Base-by-base conservation (phyloP, 108 stramenopile species). In the Pseudonitzschia multiseries region DNA sequence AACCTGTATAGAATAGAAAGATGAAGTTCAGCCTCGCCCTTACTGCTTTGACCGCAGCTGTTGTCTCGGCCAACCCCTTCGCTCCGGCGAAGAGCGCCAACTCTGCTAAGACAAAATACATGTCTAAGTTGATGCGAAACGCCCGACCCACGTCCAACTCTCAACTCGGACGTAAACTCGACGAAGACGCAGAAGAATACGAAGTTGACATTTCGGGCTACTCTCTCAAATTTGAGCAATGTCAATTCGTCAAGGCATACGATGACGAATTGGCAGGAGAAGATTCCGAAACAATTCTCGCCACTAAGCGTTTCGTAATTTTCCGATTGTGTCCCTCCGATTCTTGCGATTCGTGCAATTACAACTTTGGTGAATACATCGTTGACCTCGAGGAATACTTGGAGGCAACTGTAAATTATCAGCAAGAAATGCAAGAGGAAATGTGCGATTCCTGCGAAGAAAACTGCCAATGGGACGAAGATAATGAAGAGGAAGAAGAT, bases 301-400 rank as follows among this genome's bases (percentile, higher is more conserved):
- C 74, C 32, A 90, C 88, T 44, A 84, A 87, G 81, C 84, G 90
- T 59, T 95, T 95, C 64, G 88, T 91, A 50, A 73, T 95, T 52
- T 95, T 95, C 86, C 86, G 88, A 50, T 78, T 95, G 24, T 95
- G 93, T 74, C 93, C 93, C 61, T 70, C 72, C 81, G 73, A 63
- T 73, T 70, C 70, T 8, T 90, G 91, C 65, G 56, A 53, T 53
- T 79, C 69, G 48, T 95, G 93, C 81, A 84, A 73, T 81, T 89
- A 84, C 84, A 83, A 88, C 77, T 95, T 88, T 72, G 93, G 93
- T 60, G 93, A 95, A 79, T 95, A 95, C 85, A 73, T 91, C 32
- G 51, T 94, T 29, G 89, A 89, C 73, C 79, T 94, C 68, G 91
- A 90, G 57, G 77, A 70, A 28, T 94, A 92, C 78, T 83, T 94